These are phyloP conservation scores for Apium graveolens DNA, from an alignment of 129 eudicot genomes.

Conservation along the genomic window DNA sequence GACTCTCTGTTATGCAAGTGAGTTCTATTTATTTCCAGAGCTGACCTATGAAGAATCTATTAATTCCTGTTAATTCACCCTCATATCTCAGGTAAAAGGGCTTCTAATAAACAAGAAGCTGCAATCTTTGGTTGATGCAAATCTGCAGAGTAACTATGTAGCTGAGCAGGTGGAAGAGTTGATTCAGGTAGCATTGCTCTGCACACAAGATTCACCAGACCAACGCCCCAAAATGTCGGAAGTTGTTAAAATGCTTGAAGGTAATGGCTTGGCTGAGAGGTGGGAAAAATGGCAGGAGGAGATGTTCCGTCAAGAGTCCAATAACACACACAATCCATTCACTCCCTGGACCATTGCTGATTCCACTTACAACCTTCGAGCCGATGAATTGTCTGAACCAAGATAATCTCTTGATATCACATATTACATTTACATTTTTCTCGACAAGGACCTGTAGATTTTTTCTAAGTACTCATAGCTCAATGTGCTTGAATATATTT, in stretches of 20 bases:
- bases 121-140: slow-evolving; percentile 40
- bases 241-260: slow-evolving; percentile 53
- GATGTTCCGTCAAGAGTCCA: slow-evolving; percentile 37
- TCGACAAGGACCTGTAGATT: too few species aligned
- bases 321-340: slow-evolving; percentile 22
- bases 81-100: slow-evolving; percentile 40
- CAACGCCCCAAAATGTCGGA: slow-evolving; percentile 58
- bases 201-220: slow-evolving; percentile 41
- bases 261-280: slow-evolving; percentile 56
- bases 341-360: slow-evolving; percentile 40
- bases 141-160: slow-evolving; percentile 33
- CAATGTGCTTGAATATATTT: neutral
- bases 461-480: neutral
- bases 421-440: neutral
- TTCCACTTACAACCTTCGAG: slow-evolving; percentile 38
- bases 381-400: slow-evolving; percentile 54
- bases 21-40: neutral
- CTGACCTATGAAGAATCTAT: too few species aligned
- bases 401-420: slow-evolving; percentile 27
- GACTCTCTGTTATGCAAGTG: neutral
- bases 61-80: neutral
- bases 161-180: slow-evolving; percentile 52
- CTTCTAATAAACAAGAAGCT: slow-evolving; percentile 40
- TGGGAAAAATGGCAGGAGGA: slow-evolving; percentile 68
- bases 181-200: slow-evolving; percentile 46